A percentile compares a stretch with the other conserved stretches of the same genome.
phyloP scores from a whole-genome alignment of 805 yeast species.

The Starmerella tilneyi region DNA sequence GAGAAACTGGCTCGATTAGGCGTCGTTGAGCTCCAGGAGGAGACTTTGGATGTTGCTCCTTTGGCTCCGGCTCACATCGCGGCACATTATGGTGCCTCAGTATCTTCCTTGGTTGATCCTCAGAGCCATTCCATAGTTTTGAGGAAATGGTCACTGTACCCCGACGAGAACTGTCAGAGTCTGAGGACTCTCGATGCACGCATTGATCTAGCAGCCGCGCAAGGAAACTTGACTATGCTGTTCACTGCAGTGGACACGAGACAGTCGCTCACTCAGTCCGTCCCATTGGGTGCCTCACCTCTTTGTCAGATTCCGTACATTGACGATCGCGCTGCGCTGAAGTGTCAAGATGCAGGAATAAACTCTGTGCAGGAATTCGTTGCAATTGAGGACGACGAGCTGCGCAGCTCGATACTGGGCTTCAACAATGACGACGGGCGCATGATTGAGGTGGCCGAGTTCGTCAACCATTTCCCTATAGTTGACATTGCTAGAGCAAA shows the following conservation, averaged over 20 bases:
- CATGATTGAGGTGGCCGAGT: slow-evolving; percentile 62
- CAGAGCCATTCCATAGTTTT: not conserved
- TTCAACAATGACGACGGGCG: slow-evolving; percentile 36
- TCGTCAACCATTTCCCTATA: slow-evolving; percentile 84
- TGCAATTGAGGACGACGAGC: slow-evolving; percentile 55
- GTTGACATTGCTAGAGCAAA: slow-evolving; percentile 53
- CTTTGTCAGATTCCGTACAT: slow-evolving; percentile 74
- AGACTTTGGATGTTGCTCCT: slow-evolving; percentile 40
- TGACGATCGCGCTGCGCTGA: slow-evolving; percentile 37
- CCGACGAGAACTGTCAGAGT: slow-evolving; percentile 24
- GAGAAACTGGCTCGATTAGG: slow-evolving; percentile 49
- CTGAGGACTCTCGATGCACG: slow-evolving; percentile 47
- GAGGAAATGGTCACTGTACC: not conserved
- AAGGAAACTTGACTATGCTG: slow-evolving; percentile 1
- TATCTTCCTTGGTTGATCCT: slow-evolving; percentile 35
- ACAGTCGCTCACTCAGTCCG: slow-evolving; percentile 79
- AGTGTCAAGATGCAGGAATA: slow-evolving; percentile 47
- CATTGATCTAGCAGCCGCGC: slow-evolving; percentile 43
- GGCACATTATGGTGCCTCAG: slow-evolving; percentile 58
- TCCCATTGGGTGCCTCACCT: slow-evolving; percentile 72
- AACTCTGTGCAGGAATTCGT: slow-evolving; percentile 73
- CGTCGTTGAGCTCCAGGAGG: slow-evolving; percentile 45
- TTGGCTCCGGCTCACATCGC: slow-evolving; percentile 65
- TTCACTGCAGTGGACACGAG: slow-evolving; percentile 74
- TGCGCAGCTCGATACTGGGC: slow-evolving; percentile 50